These are phyloP conservation scores for Leonotis leonurus DNA, from an alignment of 257 asterid genomes.

Conservation along the genomic window DNA sequence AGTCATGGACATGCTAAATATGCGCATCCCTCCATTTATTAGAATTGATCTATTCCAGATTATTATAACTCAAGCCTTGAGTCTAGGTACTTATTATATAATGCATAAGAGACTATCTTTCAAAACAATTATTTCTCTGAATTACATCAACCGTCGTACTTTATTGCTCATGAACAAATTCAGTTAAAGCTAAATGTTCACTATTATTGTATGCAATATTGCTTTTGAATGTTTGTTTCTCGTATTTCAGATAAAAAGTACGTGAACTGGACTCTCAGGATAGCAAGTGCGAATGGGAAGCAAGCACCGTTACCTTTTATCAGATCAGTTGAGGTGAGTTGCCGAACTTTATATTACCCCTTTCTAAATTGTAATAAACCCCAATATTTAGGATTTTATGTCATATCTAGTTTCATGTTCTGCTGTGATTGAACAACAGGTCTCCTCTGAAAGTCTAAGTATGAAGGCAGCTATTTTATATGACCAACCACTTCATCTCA, in stretches of 20 bases:
- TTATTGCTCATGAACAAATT: slow-evolving; percentile 3
- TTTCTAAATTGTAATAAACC: no score
- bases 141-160: neutral
- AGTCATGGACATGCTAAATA: slow-evolving; percentile 56
- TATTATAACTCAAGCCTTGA: slow-evolving; percentile 59
- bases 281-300: slow-evolving; percentile 83
- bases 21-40: slow-evolving; percentile 71
- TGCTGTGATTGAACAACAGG: slow-evolving; percentile 35
- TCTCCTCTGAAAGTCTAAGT: slow-evolving; percentile 65
- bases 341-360: neutral
- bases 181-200: no score
- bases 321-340: slow-evolving; percentile 66
- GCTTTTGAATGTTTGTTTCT: no score
- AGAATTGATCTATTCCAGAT: slow-evolving; percentile 81
- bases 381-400: neutral
- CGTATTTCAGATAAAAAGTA: slow-evolving; percentile 58
- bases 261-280: slow-evolving; percentile 80
- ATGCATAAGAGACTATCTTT: neutral
- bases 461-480: slow-evolving; percentile 72
- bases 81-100: slow-evolving; percentile 80
- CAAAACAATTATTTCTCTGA: neutral
- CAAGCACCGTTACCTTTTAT: slow-evolving; percentile 83
- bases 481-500: slow-evolving; percentile 64
- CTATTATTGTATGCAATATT: no score
- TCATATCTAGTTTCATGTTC: neutral